These are phyloP conservation scores for Apocynum venetum DNA, from an alignment of 257 asterid genomes.

Conservation along the genomic window DNA sequence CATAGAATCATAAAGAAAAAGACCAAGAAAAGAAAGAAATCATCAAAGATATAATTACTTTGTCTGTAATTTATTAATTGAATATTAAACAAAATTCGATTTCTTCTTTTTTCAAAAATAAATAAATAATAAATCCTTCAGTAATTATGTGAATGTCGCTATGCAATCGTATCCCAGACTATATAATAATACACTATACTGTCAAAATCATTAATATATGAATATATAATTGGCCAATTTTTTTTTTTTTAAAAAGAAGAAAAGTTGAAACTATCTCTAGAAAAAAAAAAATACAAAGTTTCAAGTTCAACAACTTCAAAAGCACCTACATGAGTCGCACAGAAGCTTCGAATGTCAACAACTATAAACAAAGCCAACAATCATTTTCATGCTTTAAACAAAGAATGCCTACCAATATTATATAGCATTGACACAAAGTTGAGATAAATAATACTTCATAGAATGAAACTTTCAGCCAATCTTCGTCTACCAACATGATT, in stretches of 20 bases:
- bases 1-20: background rate
- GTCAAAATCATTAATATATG: constrained; percentile 10
- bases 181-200: background rate
- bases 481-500: constrained; percentile 3
- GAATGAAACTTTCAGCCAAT: background rate
- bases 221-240: background rate
- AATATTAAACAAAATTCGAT: no score
- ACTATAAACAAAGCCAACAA: constrained; percentile 10
- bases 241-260: background rate
- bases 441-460: background rate
- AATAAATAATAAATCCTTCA: background rate
- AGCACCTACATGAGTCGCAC: background rate
- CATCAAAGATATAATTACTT: background rate
- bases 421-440: background rate
- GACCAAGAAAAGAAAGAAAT: background rate
- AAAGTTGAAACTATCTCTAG: no score
- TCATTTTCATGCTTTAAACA: constrained; percentile 1
- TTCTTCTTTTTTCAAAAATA: background rate
- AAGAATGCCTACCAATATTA: background rate
- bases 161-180: background rate
- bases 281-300: background rate
- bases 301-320: background rate
- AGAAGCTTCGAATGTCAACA: constrained; percentile 27
- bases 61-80: background rate
- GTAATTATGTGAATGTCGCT: background rate